phyloP scores from a whole-genome alignment of 305 asterid species.

The Salvia sclarea region DNA sequence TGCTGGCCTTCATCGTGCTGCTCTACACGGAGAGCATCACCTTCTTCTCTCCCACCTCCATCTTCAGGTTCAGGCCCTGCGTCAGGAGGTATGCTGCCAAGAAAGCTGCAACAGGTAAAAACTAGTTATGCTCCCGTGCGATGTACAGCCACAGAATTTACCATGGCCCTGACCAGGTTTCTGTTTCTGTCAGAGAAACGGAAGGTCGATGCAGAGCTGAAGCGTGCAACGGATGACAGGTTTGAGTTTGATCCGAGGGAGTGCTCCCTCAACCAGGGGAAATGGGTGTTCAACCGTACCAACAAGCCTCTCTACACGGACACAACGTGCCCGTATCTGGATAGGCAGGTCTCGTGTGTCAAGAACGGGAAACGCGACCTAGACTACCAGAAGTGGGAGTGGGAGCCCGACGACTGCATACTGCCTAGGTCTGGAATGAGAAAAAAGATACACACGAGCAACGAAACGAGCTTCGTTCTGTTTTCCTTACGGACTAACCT shows the following conservation, averaged over 20 bases:
- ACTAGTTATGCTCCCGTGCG: not conserved
- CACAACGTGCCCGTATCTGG: conserved; percentile 71
- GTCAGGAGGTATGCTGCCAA: conserved; percentile 42
- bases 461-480: too few relatives aligned
- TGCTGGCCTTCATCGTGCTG: conserved; percentile 55
- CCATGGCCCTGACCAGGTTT: not conserved
- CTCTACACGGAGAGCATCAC: conserved; percentile 66
- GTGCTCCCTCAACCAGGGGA: conserved; percentile 63
- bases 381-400: conserved; percentile 70
- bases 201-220: conserved; percentile 40
- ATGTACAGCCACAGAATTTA: not conserved
- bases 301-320: conserved; percentile 71
- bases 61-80: conserved; percentile 60
- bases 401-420: conserved; percentile 92
- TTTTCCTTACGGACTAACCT: not conserved
- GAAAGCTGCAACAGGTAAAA: conserved; percentile 20
- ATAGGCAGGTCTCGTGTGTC: conserved; percentile 76
- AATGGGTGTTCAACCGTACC: conserved; percentile 77
- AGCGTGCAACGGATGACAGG: conserved; percentile 65
- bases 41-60: conserved; percentile 46
- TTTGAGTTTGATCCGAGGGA: conserved; percentile 75
- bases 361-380: conserved; percentile 75
- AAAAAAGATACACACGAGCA: too few relatives aligned
- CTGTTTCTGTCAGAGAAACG: conserved; percentile 34
- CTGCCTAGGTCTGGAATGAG: conserved; percentile 62